Evolutionary conservation across 805 yeast species (phyloP).

Genomic region (Yamadazyma kitorensis): DNA sequence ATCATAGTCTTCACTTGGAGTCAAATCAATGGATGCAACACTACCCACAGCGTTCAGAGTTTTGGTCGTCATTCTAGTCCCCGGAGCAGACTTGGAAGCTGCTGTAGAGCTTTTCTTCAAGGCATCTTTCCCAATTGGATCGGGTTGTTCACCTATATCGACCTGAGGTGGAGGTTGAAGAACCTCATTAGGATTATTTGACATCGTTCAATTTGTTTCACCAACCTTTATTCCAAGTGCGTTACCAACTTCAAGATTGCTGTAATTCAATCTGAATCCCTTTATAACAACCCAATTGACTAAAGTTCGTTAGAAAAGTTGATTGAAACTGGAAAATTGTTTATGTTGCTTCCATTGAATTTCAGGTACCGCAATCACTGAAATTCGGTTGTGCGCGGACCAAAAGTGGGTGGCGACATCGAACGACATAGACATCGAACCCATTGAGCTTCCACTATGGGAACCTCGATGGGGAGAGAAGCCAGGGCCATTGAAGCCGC

Average conservation of each 20-base stretch:
- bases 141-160: constrained; percentile 10
- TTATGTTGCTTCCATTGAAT: constrained; percentile 10
- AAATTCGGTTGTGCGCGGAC: constrained; percentile 2
- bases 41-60: constrained; percentile 5
- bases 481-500: no score
- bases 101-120: constrained; percentile 6
- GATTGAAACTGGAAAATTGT: neutral
- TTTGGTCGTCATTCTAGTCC: constrained; percentile 7
- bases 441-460: no score
- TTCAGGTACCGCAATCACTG: constrained; percentile 11
- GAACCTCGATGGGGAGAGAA: no score
- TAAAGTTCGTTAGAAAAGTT: no score
- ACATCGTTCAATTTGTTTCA: neutral
- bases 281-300: no score
- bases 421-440: no score
- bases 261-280: no score
- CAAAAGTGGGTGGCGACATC: no score
- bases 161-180: constrained; percentile 13
- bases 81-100: constrained; percentile 1
- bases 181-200: constrained; percentile 16
- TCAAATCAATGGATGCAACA: constrained; percentile 11
- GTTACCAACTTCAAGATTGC: no score
- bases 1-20: constrained; percentile 40
- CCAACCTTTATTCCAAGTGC: neutral
- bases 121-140: constrained; percentile 8